Conservation (phyloP, 495 filamentous ascomycete species). For the Chlorociboria aeruginascens region DNA sequence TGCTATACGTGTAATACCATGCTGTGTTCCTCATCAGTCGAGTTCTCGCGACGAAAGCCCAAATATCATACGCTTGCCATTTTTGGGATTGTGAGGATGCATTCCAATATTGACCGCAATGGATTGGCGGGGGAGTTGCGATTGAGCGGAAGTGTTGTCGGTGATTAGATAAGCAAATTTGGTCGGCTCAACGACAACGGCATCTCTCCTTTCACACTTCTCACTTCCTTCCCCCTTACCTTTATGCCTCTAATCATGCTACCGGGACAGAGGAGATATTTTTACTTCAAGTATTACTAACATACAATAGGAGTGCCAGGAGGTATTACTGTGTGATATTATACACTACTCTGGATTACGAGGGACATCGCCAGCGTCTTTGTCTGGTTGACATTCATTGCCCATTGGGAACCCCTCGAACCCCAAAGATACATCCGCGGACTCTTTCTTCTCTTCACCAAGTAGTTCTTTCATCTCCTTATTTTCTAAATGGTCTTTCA, state of each 20-base stretch:
- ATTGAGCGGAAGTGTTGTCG: constrained; percentile 8
- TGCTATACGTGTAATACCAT: constrained; percentile 59
- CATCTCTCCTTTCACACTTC: constrained; percentile 15
- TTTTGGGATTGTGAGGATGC: constrained; percentile 1
- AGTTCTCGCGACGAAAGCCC: not conserved
- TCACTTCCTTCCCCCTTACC: constrained; percentile 8
- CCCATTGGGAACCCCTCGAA: not conserved
- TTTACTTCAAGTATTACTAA: constrained; percentile 10
- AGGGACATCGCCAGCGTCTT: not conserved
- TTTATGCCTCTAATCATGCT: not conserved
- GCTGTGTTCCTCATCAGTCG: constrained; percentile 38
- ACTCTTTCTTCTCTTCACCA: not conserved
- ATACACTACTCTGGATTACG: not conserved
- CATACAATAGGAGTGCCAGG: not conserved
- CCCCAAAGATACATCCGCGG: not conserved
- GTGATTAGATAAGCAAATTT: constrained; percentile 1
- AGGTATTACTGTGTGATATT: not conserved
- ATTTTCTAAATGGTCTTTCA: not conserved
- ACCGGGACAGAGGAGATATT: constrained; percentile 4
- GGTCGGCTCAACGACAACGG: not conserved
- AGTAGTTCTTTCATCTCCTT: not conserved
- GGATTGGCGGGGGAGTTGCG: not conserved
- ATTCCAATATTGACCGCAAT: not conserved
- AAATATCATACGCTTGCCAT: constrained; percentile 22
- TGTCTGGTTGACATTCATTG: constrained; percentile 1